These are phyloP conservation scores for Yamadazyma nakazawae DNA, from an alignment of 805 yeast genomes.

Conservation along the genomic window DNA sequence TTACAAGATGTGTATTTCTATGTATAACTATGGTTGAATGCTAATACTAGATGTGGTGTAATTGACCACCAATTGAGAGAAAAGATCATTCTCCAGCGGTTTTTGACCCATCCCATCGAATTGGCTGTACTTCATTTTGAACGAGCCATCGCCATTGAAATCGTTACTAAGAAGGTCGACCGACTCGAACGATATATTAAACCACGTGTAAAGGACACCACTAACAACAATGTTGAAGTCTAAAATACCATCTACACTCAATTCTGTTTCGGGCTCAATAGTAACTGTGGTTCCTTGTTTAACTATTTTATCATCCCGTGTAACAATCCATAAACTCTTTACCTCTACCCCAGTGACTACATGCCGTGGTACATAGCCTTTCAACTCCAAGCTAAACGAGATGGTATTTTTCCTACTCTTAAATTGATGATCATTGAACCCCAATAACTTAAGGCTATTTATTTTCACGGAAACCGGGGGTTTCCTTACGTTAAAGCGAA, in stretches of 20 bases:
- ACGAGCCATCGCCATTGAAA: not conserved
- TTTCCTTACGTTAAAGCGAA: not conserved
- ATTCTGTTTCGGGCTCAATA: not conserved
- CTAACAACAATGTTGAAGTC: slow-evolving; percentile 18
- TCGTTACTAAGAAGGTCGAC: not conserved
- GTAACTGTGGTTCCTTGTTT: not conserved
- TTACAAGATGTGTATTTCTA: too few species aligned
- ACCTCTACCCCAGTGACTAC: not conserved
- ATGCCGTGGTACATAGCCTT: not conserved
- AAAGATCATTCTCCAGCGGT: not conserved
- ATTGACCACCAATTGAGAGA: not conserved
- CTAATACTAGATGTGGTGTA: not conserved
- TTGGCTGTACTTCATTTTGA: not conserved
- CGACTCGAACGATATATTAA: slow-evolving; percentile 16
- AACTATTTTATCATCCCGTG: not conserved
- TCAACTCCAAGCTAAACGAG: not conserved
- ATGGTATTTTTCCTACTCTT: not conserved
- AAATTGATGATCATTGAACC: not conserved
- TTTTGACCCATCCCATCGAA: not conserved
- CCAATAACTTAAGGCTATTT: not conserved
- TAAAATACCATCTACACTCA: not conserved
- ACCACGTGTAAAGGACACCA: slow-evolving; percentile 27
- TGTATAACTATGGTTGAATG: too few species aligned
- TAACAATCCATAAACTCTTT: not conserved
- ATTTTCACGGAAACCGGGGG: not conserved